Conservation (phyloP, 1,284 basidiomycete species). For the Neonothopanus nambi region DNA sequence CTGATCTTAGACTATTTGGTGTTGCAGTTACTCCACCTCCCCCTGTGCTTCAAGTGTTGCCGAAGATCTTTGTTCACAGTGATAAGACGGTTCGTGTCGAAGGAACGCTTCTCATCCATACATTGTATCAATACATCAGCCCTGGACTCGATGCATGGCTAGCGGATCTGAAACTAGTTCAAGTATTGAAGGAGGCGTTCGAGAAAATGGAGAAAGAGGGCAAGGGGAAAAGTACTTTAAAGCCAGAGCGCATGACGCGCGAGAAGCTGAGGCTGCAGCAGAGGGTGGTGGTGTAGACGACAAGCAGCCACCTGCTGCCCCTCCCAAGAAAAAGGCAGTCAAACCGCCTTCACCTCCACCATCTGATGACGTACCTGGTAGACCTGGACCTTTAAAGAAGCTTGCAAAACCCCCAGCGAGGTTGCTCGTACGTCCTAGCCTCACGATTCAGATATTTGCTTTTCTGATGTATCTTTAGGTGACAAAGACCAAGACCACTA, state of each 20-base stretch:
- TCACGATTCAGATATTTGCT: neutral
- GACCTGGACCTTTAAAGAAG: slow-evolving; percentile 40
- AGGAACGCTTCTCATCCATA: slow-evolving; percentile 76
- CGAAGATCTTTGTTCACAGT: slow-evolving; percentile 93
- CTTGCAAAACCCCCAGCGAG: slow-evolving; percentile 54
- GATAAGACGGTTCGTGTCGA: slow-evolving; percentile 97
- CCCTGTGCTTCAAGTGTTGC: slow-evolving; percentile 81
- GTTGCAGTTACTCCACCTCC: slow-evolving; percentile 75
- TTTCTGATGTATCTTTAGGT: slow-evolving; percentile 31
- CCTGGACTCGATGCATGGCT: slow-evolving; percentile 86
- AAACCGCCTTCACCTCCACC: slow-evolving; percentile 27
- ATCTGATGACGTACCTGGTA: slow-evolving; percentile 27
- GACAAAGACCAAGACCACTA: slow-evolving; percentile 55
- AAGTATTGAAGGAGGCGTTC: slow-evolving; percentile 91
- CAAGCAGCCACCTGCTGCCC: slow-evolving; percentile 37
- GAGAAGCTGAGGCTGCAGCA: slow-evolving; percentile 65
- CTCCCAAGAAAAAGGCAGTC: slow-evolving; percentile 45
- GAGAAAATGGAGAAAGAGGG: slow-evolving; percentile 82
- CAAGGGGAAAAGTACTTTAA: slow-evolving; percentile 79
- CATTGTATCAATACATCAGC: slow-evolving; percentile 89
- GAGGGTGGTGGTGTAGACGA: slow-evolving; percentile 42
- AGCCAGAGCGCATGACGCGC: slow-evolving; percentile 81
- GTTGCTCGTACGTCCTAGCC: slow-evolving; percentile 36
- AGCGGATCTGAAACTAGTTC: slow-evolving; percentile 96
- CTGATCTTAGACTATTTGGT: slow-evolving; percentile 75